Base-by-base conservation (phyloP, 371 early-diverging fungal species). In the Dichotomocladium elegans region DNA sequence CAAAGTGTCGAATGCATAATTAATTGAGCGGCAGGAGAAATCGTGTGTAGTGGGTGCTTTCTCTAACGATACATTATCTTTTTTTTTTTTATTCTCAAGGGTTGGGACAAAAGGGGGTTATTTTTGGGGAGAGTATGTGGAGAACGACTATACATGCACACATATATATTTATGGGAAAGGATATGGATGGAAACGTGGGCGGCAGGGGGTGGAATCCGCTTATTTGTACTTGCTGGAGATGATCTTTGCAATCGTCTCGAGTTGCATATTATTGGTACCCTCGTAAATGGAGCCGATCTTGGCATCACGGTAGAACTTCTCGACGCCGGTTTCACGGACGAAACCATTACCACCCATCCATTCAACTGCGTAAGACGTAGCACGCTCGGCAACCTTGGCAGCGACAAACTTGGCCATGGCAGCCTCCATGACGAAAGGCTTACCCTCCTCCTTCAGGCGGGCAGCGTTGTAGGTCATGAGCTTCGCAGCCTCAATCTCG, bases 341-440 rank as follows among this genome's bases (percentile, higher is more conserved):
- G 78, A 98, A 98, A 6, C 96, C 97, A 30, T 95, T 89, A 47
- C 99, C 99, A 61, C 99, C 99, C 74, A 92, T 79, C 98, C 96
- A 97, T 72, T 98, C 99, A 47, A 98, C 80, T 34, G 92, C 90
- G 67, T 90, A 85, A n/a, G 90, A 82, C 15, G 95, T 82, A 10
- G 94, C 83, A 59, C 83, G 85, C 70, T 95, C 95, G 30, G 99
- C 99, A 9, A 98, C 89, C 81, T 97, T 95, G 47, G 93, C 90
- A 25, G 95, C 79, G 63, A 88, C 90, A 17, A 95, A 85, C 79
- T 98, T 98, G 63, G 96, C 96, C 97, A 98, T 96, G 44, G 98
- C 97, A 45, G 98, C 98, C 74, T 98, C 93, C 85, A 88, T 93
- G 41, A 89, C 76, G 64, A 98, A 95, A 34, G 78, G 68, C 67